phyloP scores from a whole-genome alignment of 2,329 filamentous ascomycete species.

The Ophiostoma montium region DNA sequence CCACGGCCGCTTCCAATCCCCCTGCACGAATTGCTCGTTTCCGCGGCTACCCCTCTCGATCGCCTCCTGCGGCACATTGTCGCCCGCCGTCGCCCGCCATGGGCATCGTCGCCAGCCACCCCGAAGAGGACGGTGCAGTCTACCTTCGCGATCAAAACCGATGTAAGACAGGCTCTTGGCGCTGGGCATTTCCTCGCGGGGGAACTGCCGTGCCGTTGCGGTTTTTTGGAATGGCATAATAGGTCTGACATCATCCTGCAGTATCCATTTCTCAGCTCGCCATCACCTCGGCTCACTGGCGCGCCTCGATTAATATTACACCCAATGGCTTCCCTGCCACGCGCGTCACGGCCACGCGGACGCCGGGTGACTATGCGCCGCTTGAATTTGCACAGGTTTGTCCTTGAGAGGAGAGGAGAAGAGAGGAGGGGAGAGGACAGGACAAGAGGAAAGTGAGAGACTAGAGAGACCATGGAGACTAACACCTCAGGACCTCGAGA shows the following conservation, averaged over 20 bases:
- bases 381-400: constrained; percentile 83
- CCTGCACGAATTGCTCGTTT: neutral
- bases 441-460: no score
- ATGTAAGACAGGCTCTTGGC: constrained; percentile 43
- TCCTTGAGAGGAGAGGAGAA: no score
- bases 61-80: neutral
- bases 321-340: constrained; percentile 83
- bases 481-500: constrained; percentile 58
- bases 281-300: constrained; percentile 67
- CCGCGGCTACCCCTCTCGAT: neutral
- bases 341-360: constrained; percentile 58
- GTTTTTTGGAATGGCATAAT: neutral
- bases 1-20: no score
- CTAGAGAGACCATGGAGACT: neutral
- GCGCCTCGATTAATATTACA: constrained; percentile 59
- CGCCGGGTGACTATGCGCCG: constrained; percentile 57
- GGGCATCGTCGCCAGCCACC: constrained; percentile 83
- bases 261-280: constrained; percentile 77
- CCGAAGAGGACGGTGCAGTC: constrained; percentile 66
- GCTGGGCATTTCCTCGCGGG: no score
- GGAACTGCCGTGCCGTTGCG: neutral
- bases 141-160: constrained; percentile 85
- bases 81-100: constrained; percentile 36
- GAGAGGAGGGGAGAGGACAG: no score
- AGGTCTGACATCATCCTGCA: constrained; percentile 23